Conservation (phyloP, 164 flowering plant species). For the Vitis riparia region DNA sequence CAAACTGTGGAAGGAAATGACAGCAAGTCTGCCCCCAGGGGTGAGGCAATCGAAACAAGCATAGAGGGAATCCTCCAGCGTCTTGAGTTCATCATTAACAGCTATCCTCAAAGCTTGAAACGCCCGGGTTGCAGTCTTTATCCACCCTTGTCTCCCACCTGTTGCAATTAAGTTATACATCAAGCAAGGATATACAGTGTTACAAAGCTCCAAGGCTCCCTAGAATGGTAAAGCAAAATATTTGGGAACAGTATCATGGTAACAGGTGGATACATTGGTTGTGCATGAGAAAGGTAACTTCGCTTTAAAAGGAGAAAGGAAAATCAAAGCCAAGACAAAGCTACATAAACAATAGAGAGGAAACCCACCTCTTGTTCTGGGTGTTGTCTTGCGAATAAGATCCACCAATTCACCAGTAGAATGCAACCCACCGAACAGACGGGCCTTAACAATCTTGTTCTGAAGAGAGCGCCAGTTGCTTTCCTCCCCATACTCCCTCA, state of each 20-base stretch:
- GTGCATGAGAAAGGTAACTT: background rate
- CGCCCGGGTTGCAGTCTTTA: conserved; percentile 92
- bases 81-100: conserved; percentile 87
- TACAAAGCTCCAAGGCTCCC: background rate
- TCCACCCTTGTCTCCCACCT: conserved; percentile 96
- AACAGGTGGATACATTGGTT: background rate
- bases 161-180: conserved; percentile 1
- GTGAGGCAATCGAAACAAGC: conserved; percentile 80
- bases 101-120: conserved; percentile 97
- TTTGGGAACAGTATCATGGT: background rate
- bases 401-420: conserved; percentile 68
- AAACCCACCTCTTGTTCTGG: conserved; percentile 43
- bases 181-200: background rate
- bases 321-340: background rate
- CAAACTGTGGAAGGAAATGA: conserved; percentile 93
- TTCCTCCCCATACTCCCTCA: conserved; percentile 94
- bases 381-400: conserved; percentile 50
- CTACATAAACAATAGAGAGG: background rate
- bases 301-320: background rate
- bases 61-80: conserved; percentile 64
- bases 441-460: conserved; percentile 72
- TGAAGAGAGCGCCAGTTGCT: conserved; percentile 79
- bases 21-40: conserved; percentile 89
- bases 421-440: conserved; percentile 73
- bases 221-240: background rate